Evolutionary conservation across 2,329 filamentous ascomycete genomes (phyloP).

Genomic region (Ploettnerulaceae sp.): DNA sequence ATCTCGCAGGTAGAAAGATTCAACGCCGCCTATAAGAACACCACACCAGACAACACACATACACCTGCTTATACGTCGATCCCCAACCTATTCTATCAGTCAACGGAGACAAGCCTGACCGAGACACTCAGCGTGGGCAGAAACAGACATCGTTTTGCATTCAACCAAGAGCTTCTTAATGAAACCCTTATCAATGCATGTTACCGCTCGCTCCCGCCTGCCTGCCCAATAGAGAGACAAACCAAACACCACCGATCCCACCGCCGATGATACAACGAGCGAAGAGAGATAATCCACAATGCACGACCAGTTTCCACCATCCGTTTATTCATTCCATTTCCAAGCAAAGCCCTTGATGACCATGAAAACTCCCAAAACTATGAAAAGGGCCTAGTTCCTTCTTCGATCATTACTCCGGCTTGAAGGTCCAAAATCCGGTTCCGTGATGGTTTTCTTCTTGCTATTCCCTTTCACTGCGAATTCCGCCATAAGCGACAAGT

Average conservation of each 20-base stretch:
- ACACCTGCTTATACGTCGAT: slow-evolving; percentile 5
- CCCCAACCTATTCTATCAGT: background rate
- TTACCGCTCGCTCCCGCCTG: slow-evolving; percentile 7
- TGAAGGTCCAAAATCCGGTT: slow-evolving; percentile 34
- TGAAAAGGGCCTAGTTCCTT: slow-evolving; percentile 13
- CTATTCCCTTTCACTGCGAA: slow-evolving; percentile 66
- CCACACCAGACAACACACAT: slow-evolving; percentile 16
- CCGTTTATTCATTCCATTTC: slow-evolving; percentile 17
- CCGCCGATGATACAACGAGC: slow-evolving; percentile 19
- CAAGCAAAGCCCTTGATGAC: slow-evolving; percentile 16
- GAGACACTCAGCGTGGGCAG: background rate
- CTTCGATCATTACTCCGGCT: slow-evolving; percentile 24
- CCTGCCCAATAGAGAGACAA: slow-evolving; percentile 13
- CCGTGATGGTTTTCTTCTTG: slow-evolving; percentile 29
- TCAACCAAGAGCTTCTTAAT: slow-evolving; percentile 10
- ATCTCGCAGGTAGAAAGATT: slow-evolving; percentile 2
- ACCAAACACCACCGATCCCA: slow-evolving; percentile 23
- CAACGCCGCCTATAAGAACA: slow-evolving; percentile 26
- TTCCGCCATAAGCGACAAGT: slow-evolving; percentile 63
- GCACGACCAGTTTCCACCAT: slow-evolving; percentile 12
- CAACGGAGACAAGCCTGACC: slow-evolving; percentile 1
- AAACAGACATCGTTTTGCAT: slow-evolving; percentile 10
- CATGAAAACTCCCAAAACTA: slow-evolving; percentile 3
- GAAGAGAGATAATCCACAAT: slow-evolving; percentile 17
- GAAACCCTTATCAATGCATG: slow-evolving; percentile 10